Conservation (phyloP, 176 grass and related monocot species). For the Triticum urartu region DNA sequence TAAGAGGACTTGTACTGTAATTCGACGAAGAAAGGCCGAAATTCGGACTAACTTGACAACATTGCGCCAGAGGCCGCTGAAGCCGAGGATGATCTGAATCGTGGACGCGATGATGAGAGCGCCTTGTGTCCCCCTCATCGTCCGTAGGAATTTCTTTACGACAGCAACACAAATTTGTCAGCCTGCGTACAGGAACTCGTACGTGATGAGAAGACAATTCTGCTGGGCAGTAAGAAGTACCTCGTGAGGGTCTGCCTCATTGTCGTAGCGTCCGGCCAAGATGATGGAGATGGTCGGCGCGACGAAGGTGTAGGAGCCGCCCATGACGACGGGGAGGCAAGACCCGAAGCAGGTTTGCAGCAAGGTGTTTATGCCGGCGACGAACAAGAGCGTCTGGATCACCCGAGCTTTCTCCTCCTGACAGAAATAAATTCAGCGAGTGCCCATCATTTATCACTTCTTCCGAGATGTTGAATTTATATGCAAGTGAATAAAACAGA, state of each 20-base stretch:
- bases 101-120: constrained; percentile 79
- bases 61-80: constrained; percentile 97
- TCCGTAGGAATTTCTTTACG: constrained; percentile 81
- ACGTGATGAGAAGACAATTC: no score
- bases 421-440: background rate
- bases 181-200: no score
- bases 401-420: constrained; percentile 91
- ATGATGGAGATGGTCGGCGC: constrained; percentile 93
- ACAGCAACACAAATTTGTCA: background rate
- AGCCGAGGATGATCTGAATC: constrained; percentile 93
- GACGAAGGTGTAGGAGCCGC: constrained; percentile 81
- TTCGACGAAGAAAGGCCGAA: background rate
- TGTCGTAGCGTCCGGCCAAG: constrained; percentile 73
- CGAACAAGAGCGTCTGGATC: constrained; percentile 88
- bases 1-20: background rate
- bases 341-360: constrained; percentile 85
- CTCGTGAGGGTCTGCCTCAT: constrained; percentile 72
- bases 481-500: background rate
- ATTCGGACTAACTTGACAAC: constrained; percentile 62
- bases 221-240: constrained; percentile 31
- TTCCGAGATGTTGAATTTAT: no score
- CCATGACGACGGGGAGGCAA: constrained; percentile 79
- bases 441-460: background rate
- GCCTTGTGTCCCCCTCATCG: constrained; percentile 89
- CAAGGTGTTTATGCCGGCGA: constrained; percentile 95